phyloP scores from a whole-genome alignment of 1,139 yeast genomes.

The Waltiozyma sp. region DNA sequence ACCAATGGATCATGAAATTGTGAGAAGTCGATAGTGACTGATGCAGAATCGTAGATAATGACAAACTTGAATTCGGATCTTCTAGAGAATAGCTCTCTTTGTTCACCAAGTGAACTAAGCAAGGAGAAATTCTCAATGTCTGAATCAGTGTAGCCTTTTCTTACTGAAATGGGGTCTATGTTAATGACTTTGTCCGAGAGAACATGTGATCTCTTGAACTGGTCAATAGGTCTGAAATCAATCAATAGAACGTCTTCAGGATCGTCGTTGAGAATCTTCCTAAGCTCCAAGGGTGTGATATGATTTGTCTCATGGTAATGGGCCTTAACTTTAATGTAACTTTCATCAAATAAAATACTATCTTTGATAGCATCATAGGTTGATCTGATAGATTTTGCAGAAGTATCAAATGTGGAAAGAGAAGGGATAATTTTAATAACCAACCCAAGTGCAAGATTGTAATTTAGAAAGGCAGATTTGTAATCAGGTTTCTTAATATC shows the following conservation, averaged over 20 bases:
- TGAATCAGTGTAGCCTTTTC: conserved; percentile 36
- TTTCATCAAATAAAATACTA: conserved; percentile 2
- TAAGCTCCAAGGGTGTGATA: conserved; percentile 5
- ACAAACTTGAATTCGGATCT: conserved; percentile 49
- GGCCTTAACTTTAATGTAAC: background rate
- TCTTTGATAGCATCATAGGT: background rate
- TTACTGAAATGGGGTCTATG: conserved; percentile 55
- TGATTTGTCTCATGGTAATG: conserved; percentile 3
- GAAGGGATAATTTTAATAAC: conserved; percentile 16
- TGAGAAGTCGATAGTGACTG: conserved; percentile 2
- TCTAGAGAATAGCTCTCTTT: conserved; percentile 37
- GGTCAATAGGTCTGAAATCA: conserved; percentile 54
- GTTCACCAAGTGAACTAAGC: conserved; percentile 40
- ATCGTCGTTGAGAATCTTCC: conserved; percentile 8
- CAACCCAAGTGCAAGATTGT: conserved; percentile 21
- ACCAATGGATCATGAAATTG: conserved; percentile 15
- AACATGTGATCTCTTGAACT: conserved; percentile 51
- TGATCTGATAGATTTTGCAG: conserved; percentile 2
- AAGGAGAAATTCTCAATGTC: conserved; percentile 51
- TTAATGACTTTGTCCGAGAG: conserved; percentile 45
- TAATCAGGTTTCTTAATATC: conserved; percentile 6
- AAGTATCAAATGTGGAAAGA: conserved; percentile 15
- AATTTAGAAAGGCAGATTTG: conserved; percentile 24
- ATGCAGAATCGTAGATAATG: conserved; percentile 47
- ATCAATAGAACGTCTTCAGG: conserved; percentile 33